Evolutionary conservation across 768 basidiomycete genomes (phyloP), one percentile per base, ranked within the genome.

Genomic region (Lactifluus pinguis): DNA sequence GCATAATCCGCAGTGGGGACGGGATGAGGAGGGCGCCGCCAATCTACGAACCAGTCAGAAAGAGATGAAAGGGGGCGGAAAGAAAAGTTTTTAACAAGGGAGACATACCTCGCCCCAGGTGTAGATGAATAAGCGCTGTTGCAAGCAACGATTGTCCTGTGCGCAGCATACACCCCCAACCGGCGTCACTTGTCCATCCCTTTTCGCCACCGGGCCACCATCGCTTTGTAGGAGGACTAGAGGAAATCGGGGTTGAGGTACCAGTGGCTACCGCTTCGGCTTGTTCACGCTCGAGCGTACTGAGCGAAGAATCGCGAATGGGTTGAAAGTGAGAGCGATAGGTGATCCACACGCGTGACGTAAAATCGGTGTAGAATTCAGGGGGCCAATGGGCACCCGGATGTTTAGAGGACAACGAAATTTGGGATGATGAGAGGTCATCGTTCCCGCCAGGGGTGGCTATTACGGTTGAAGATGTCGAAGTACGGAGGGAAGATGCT

Each of bases 161-260:
- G 30, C 92, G 74, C 44, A 95, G 71, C 92, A 95, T 95, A 69
- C 92, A 95, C 0, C 92, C 92, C 92, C 92, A 94, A 0, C 92
- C 92, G 0, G 87, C 77, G 73, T 95, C 92, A 64, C 81, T 86
- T 15, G 87, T 86, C 82, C 93, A 87, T 0, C 87, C 89, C 68
- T 85, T 87, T 71, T 89, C 86, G 1, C 83, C 83, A 13, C 73
- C 77, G 14, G 77, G 76, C 83, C 87, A 86, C 81, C 89, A 86
- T 42, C 81, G 74, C 70, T 76, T 77, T 8, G 72, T 68, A 19
- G 77, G 78, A 49, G 78, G 80, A 66, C 75, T 80, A 49, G 71
- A 55, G 61, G 62, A n/a, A 65, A 50, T 21, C 39, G 52, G 38
- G 6, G 32, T 34, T 32, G 32, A 29, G 25, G 5, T 5, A 45